These are phyloP conservation scores for Farysia itapuensis DNA, from an alignment of 1,284 basidiomycete species.

Conservation along the genomic window DNA sequence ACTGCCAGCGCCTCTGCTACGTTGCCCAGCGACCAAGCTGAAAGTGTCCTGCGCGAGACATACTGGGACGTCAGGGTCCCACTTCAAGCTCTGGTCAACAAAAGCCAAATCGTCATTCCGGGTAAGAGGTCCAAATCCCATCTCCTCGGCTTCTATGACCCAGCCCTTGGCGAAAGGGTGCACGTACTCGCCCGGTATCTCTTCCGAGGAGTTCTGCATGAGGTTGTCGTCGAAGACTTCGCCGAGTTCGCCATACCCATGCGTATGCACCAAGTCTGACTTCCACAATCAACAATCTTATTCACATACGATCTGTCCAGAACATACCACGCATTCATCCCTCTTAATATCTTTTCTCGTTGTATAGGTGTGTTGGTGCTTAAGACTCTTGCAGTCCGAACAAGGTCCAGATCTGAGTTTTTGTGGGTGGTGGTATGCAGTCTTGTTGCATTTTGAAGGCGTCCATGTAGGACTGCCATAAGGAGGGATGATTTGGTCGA, in stretches of 20 bases:
- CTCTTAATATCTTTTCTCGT: too few species aligned
- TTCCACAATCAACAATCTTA: too few species aligned
- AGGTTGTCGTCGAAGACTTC: conserved; percentile 74
- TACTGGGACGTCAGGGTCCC: conserved; percentile 76
- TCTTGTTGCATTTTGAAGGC: not conserved
- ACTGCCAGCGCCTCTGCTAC: not conserved
- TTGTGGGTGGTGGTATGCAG: not conserved
- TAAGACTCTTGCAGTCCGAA: too few species aligned
- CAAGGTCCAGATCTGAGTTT: too few species aligned
- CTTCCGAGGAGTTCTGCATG: conserved; percentile 75
- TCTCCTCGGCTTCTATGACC: conserved; percentile 76
- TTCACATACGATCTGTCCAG: too few species aligned
- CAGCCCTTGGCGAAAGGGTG: conserved; percentile 70
- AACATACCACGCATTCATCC: too few species aligned
- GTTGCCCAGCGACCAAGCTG: not conserved
- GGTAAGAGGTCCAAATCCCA: conserved; percentile 70
- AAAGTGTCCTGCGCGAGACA: conserved; percentile 53
- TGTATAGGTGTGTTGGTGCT: too few species aligned
- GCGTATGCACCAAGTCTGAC: conserved; percentile 39
- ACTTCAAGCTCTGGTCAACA: conserved; percentile 77
- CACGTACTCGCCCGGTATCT: conserved; percentile 71
- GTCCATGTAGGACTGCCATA: not conserved
- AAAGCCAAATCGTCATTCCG: conserved; percentile 77
- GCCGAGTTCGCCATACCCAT: conserved; percentile 74
- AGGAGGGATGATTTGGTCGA: too few species aligned